phyloP scores from a whole-genome alignment of 495 filamentous ascomycete species.

The Neurospora sp. region DNA sequence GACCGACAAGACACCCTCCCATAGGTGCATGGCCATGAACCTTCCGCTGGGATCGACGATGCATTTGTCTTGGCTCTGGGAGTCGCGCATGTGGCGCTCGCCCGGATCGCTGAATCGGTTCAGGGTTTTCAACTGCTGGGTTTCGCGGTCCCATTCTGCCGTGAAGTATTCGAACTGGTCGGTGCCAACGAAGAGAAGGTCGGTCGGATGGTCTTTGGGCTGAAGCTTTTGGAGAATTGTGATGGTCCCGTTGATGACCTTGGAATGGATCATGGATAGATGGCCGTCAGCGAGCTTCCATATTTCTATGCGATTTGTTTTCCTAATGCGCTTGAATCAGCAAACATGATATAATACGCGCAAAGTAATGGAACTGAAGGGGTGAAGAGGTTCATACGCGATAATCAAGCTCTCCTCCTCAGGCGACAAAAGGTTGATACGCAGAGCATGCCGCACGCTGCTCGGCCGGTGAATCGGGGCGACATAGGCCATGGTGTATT shows the following conservation, averaged over 20 bases:
- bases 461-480: slow-evolving; percentile 88
- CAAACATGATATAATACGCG: slow-evolving; percentile 3
- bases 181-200: slow-evolving; percentile 89
- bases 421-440: slow-evolving; percentile 58
- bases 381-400: slow-evolving; percentile 51
- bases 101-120: slow-evolving; percentile 56
- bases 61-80: slow-evolving; percentile 64
- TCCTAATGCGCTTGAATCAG: slow-evolving; percentile 40
- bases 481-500: slow-evolving; percentile 71
- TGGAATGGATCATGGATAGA: slow-evolving; percentile 46
- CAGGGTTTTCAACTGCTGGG: slow-evolving; percentile 54
- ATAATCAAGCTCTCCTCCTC: slow-evolving; percentile 76
- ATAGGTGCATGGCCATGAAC: slow-evolving; percentile 78
- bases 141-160: slow-evolving; percentile 63
- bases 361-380: background rate
- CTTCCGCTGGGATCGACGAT: slow-evolving; percentile 72
- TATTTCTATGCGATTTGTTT: slow-evolving; percentile 87
- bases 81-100: slow-evolving; percentile 72
- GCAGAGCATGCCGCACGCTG: slow-evolving; percentile 80
- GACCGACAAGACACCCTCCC: slow-evolving; percentile 79
- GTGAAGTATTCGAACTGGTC: slow-evolving; percentile 86
- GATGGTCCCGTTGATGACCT: slow-evolving; percentile 69
- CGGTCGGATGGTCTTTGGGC: slow-evolving; percentile 60
- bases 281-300: slow-evolving; percentile 40
- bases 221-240: slow-evolving; percentile 75